A percentile compares a stretch with the other conserved stretches of the same genome.
phyloP scores from a whole-genome alignment of 1,284 basidiomycete species.

The Cutaneotrichosporon cyanovorans region DNA sequence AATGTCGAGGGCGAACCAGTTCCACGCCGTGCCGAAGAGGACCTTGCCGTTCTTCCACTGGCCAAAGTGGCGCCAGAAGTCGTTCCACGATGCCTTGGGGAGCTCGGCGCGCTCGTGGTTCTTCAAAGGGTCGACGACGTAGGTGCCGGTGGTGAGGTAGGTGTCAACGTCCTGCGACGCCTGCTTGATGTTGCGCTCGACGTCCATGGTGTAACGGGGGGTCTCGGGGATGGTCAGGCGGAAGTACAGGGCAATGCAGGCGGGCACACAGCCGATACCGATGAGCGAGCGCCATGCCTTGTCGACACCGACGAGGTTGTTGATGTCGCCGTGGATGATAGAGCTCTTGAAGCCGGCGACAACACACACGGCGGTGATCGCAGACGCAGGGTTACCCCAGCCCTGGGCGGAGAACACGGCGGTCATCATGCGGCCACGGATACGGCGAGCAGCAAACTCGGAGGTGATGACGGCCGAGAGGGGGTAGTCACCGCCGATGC shows the following conservation, averaged over 20 bases:
- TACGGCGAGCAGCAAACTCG: conserved; percentile 67
- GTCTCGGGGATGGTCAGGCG: conserved; percentile 50
- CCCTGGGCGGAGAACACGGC: conserved; percentile 51
- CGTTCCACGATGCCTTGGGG: conserved; percentile 57
- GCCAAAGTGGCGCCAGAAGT: conserved; percentile 53
- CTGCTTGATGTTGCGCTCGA: conserved; percentile 71
- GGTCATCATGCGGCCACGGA: conserved; percentile 52
- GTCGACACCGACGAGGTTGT: conserved; percentile 44
- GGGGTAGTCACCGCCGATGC: conserved; percentile 59
- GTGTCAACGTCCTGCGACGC: conserved; percentile 59
- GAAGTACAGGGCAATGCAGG: conserved; percentile 49
- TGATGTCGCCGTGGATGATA: conserved; percentile 51
- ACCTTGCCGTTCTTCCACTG: conserved; percentile 50
- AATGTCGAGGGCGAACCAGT: conserved; percentile 69
- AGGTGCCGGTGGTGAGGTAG: conserved; percentile 54
- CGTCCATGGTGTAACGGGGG: conserved; percentile 79
- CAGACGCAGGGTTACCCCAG: conserved; percentile 55
- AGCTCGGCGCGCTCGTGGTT: conserved; percentile 55
- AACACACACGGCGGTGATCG: conserved; percentile 61
- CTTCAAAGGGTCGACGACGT: conserved; percentile 54
- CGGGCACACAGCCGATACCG: conserved; percentile 48
- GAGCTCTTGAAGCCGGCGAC: conserved; percentile 60
- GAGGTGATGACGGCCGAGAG: conserved; percentile 51
- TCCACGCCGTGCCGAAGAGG: conserved; percentile 47
- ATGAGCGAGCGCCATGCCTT: conserved; percentile 50